A percentile compares a stretch with the other conserved stretches of the same genome.
Evolutionary conservation across 2,329 filamentous ascomycete genomes (phyloP).

Genomic region (Ceratocystis alfenasii): DNA sequence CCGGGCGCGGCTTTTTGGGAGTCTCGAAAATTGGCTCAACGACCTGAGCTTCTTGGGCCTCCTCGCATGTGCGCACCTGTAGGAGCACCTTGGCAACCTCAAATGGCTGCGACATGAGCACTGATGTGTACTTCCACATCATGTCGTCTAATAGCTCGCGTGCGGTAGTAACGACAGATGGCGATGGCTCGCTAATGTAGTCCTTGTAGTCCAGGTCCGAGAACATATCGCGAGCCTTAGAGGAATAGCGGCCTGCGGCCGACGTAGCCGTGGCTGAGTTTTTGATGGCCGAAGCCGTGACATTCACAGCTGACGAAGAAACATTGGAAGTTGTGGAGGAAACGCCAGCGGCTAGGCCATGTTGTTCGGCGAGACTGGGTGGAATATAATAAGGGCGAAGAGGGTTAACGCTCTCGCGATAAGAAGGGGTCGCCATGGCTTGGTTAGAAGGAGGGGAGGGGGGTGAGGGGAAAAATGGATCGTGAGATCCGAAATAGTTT

Average conservation of each 20-base stretch:
- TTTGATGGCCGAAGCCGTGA: conserved; percentile 36
- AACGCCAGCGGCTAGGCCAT: conserved; percentile 29
- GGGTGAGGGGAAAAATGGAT: neutral
- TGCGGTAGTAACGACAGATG: conserved; percentile 55
- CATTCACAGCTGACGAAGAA: conserved; percentile 31
- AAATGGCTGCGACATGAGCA: conserved; percentile 86
- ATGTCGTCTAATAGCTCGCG: conserved; percentile 73
- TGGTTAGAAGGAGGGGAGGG: neutral
- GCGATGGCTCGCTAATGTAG: conserved; percentile 65
- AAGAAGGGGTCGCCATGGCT: conserved; percentile 32
- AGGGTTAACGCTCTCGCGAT: conserved; percentile 45
- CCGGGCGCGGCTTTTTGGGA: conserved; percentile 20
- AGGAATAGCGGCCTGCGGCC: conserved; percentile 34
- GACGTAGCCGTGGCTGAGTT: conserved; percentile 24
- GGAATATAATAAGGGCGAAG: conserved; percentile 59
- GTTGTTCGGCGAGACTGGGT: conserved; percentile 40
- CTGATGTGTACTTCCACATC: conserved; percentile 81
- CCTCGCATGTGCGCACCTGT: conserved; percentile 47
- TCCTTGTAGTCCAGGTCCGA: conserved; percentile 86
- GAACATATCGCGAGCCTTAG: conserved; percentile 70
- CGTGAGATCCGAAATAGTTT: neutral
- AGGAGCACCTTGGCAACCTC: conserved; percentile 92
- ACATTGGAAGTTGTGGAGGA: conserved; percentile 35
- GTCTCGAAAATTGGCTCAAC: conserved; percentile 21
- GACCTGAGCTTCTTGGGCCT: conserved; percentile 18